Evolutionary conservation across 805 yeast genomes (phyloP).

Genomic region (Wickerhamiella azymoides): DNA sequence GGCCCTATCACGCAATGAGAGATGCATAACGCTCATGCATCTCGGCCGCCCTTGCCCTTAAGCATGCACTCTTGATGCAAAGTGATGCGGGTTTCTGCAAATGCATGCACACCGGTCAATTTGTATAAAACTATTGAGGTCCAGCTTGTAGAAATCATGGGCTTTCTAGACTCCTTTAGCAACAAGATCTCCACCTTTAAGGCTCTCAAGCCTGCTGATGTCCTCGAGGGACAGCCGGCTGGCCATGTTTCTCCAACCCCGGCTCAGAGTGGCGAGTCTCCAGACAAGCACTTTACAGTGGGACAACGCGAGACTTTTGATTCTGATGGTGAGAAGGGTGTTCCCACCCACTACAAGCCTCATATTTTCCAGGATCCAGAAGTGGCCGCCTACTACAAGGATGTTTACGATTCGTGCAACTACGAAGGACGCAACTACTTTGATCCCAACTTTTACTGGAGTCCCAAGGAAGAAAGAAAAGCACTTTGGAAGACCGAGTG

Average conservation of each 20-base stretch:
- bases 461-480: conserved; percentile 31
- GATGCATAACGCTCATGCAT: not conserved
- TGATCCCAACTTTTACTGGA: conserved; percentile 43
- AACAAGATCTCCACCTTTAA: not conserved
- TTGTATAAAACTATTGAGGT: not conserved
- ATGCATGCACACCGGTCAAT: not conserved
- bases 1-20: not conserved
- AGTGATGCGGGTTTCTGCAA: not conserved
- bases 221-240: not conserved
- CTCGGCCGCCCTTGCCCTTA: not conserved
- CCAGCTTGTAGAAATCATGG: not conserved
- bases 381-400: conserved; percentile 33
- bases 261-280: not conserved
- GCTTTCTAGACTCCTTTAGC: not conserved
- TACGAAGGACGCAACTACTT: conserved; percentile 42
- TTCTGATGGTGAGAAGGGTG: not conserved
- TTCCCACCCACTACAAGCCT: not conserved
- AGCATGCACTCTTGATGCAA: too few species aligned
- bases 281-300: not conserved
- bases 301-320: not conserved
- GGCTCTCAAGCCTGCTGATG: not conserved
- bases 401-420: conserved; percentile 31
- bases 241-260: not conserved
- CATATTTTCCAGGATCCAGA: conserved; percentile 34
- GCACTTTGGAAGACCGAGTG: conserved; percentile 39